A percentile compares a stretch with the other conserved stretches of the same genome.
These are phyloP conservation scores for Lupinus albus DNA, from an alignment of 306 rosid genomes.

Conservation along the genomic window DNA sequence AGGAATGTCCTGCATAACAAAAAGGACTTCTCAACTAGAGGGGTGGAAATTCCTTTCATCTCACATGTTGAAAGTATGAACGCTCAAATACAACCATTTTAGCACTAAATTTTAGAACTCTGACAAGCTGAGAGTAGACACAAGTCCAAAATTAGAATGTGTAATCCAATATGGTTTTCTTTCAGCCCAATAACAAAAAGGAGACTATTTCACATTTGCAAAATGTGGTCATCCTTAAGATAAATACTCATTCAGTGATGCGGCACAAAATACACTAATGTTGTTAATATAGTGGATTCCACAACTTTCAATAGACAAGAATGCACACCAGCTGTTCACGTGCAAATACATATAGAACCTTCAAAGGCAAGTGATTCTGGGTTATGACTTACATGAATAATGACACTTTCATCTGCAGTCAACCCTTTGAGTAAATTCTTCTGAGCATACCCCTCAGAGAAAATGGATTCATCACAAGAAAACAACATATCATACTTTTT, in stretches of 20 bases:
- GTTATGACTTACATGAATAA: constrained; percentile 65
- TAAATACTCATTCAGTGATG: background rate
- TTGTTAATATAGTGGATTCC: background rate
- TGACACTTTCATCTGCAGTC: constrained; percentile 91
- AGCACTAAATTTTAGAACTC: constrained; percentile 13
- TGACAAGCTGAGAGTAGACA: constrained; percentile 1
- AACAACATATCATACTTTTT: constrained; percentile 31
- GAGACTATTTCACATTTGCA: background rate
- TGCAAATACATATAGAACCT: background rate
- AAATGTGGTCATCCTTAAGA: background rate
- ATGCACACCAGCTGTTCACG: background rate
- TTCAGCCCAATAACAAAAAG: too few relatives aligned
- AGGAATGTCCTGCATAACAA: constrained; percentile 68
- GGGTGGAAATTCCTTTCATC: background rate
- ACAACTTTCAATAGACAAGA: background rate
- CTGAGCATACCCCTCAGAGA: constrained; percentile 50
- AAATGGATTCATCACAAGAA: constrained; percentile 27
- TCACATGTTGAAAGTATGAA: background rate
- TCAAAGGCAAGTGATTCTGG: constrained; percentile 17
- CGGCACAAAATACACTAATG: background rate
- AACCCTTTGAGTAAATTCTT: constrained; percentile 80
- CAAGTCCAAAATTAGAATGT: background rate
- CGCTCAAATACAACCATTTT: background rate
- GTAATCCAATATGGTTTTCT: too few relatives aligned
- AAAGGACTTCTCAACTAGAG: background rate